Conservation (phyloP, 2,329 filamentous ascomycete genomes). For the Lecanosticta acicola region DNA sequence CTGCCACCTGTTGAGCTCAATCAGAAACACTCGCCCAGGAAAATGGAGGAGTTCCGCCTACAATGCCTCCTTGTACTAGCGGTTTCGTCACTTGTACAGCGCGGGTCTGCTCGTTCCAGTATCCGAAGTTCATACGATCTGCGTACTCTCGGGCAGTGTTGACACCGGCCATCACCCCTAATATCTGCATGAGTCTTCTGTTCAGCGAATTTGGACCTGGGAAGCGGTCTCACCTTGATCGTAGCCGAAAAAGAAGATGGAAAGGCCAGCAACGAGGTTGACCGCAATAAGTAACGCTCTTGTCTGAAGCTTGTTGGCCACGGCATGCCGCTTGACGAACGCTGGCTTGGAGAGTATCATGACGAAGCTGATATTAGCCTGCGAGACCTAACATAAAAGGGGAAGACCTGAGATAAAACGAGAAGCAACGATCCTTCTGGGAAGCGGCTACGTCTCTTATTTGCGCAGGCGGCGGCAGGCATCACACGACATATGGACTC, state of each 20-base stretch:
- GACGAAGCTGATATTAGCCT: no score
- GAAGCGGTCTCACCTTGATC: constrained; percentile 34
- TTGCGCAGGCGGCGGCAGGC: no score
- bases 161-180: constrained; percentile 54
- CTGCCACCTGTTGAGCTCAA: no score
- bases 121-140: constrained; percentile 59
- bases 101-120: constrained; percentile 40
- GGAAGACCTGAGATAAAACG: no score
- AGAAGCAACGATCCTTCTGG: no score
- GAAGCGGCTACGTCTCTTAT: no score
- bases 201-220: neutral
- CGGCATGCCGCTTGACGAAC: constrained; percentile 24
- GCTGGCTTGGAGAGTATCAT: constrained; percentile 7
- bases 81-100: constrained; percentile 52
- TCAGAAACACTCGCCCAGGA: neutral
- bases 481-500: no score
- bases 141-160: constrained; percentile 62
- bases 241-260: constrained; percentile 60
- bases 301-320: constrained; percentile 47
- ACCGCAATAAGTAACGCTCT: constrained; percentile 53
- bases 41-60: no score
- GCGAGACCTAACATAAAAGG: no score
- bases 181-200: neutral
- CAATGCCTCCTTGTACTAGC: constrained; percentile 57
- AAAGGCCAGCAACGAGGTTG: constrained; percentile 58